Evolutionary conservation across 805 yeast species (phyloP), one percentile per base, ranked within the genome.

Genomic region (Sugiyamaella floridensis): DNA sequence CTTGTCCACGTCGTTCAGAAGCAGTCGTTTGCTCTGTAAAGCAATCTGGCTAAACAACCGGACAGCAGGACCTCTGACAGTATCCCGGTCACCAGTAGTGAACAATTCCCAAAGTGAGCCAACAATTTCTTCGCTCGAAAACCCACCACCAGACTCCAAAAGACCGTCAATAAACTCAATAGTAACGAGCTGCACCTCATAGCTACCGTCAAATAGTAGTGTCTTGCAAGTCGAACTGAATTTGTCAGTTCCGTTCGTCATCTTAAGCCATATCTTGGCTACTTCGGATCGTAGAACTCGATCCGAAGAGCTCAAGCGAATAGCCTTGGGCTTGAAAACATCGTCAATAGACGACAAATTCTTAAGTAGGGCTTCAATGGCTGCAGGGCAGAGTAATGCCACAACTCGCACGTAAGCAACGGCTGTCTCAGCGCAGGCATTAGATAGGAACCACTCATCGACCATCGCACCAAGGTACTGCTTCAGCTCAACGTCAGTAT

Each of bases 41-140:
- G 2, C 22, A 10, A 60, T 32, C 41, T 28, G 34, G 20, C 58
- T 50, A 56, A 63, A 56, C 14, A 61, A 26, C 16, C 60, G 37
- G 8, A 62, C 26, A n/a, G 66, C 63, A 2, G 62, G 57, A 1
- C 62, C 63, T 19, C 61, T 51, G 12, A 63, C 60, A 19, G 56
- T 62, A 49, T 58, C 63, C 62, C 66, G 63, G 14, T 45, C 45
- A 10, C 43, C 48, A 2, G 22, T 43, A 37, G 51, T 48, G 44
- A 58, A 60, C 22, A 60, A 37, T 26, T 50, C 43, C 64, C 63
- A 62, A 7, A 59, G 48, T 1, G 43, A 16, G 43, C 42, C 45
- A 19, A 50, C 18, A 9, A 49, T 28, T 12, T 20, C 15, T 28
- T 41, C 26, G 26, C 20, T 12, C 19, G 19, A 16, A 26, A 16